Evolutionary conservation across 2,329 filamentous ascomycete species (phyloP), one percentile per base, ranked within the genome.

Genomic region (Aspergillus novofumigatus): DNA sequence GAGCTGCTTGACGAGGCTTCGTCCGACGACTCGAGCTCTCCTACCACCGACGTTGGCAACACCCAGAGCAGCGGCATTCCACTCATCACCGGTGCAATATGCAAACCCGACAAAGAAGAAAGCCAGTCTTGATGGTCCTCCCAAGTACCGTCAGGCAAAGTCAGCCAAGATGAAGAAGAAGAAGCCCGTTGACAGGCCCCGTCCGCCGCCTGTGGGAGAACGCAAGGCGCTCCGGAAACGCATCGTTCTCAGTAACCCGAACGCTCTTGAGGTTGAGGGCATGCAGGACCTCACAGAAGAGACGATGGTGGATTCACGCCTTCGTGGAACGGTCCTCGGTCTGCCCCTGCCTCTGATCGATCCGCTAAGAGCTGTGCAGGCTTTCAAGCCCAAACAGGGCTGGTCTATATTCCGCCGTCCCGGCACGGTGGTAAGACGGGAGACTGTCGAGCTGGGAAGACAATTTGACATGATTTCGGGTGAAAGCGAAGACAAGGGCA

Each of bases 181-280:
- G 60, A 63, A 65, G 38, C 65, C 60, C 11, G 67, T 67, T n/a
- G 75, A 77, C n/a, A 69, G 72, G 14, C 74, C 77, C 55, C 84
- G 82, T 74, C 81, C 85, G 17, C 88, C 89, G 21, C 79, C 79
- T 11, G 81, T 85, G 3, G 93, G 92, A 63, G 92, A 97, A 80
- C 86, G 92, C 64, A 96, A 92, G 77, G 90, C 90, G 28, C 81
- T 90, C 71, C 87, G 92, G 63, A 96, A 95, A 80, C 86, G 90
- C 65, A 90, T 99, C 68, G 86, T 95, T 58, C 85, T 99, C 59
- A 93, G 89, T 80, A 99, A 97, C 78, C 89, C 90, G 74, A 97
- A 96, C 77, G 94, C 94, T 51, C 79, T 97, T 41, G 85, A 88
- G 58, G 88, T 97, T 7, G 71, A 80, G 25, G 89, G 85, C 10